These are phyloP conservation scores for Agaricales sp. DNA, from an alignment of 1,284 basidiomycete species.

Conservation along the genomic window DNA sequence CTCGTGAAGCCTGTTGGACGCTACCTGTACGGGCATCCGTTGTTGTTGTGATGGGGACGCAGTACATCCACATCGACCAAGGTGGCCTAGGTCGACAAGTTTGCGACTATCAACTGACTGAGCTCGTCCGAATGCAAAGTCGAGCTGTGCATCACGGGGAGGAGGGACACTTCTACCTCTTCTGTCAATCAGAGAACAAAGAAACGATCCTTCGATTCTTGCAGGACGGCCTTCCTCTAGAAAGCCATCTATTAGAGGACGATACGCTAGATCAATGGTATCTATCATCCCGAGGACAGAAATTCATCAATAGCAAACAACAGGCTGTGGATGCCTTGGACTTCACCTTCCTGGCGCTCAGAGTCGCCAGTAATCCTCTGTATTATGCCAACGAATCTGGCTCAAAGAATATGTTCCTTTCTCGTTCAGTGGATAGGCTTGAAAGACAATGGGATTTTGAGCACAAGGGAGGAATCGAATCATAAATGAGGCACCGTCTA, in stretches of 20 bases:
- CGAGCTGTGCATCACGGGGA: conserved; percentile 61
- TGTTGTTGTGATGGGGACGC: conserved; percentile 90
- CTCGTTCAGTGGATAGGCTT: conserved; percentile 59
- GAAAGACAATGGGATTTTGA: conserved; percentile 17
- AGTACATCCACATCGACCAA: conserved; percentile 59
- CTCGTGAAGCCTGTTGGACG: conserved; percentile 81
- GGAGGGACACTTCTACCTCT: conserved; percentile 68
- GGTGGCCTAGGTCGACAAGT: conserved; percentile 53
- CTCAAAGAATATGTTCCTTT: conserved; percentile 46
- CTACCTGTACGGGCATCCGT: conserved; percentile 72
- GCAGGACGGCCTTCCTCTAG: conserved; percentile 80
- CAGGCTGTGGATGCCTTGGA: conserved; percentile 70
- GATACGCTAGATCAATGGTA: conserved; percentile 45
- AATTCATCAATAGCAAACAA: conserved; percentile 42
- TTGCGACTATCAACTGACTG: conserved; percentile 71
- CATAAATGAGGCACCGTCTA: no score
- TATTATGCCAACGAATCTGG: conserved; percentile 63
- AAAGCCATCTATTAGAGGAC: conserved; percentile 65
- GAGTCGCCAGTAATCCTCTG: conserved; percentile 73
- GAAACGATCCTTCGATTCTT: conserved; percentile 77
- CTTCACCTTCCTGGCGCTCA: conserved; percentile 72
- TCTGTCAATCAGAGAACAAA: conserved; percentile 79
- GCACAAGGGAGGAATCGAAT: no score
- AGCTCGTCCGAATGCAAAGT: conserved; percentile 88
- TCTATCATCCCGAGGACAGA: conserved; percentile 25